phyloP scores from a whole-genome alignment of 2,329 filamentous ascomycete genomes.

The Aspergillus pseudotamarii region DNA sequence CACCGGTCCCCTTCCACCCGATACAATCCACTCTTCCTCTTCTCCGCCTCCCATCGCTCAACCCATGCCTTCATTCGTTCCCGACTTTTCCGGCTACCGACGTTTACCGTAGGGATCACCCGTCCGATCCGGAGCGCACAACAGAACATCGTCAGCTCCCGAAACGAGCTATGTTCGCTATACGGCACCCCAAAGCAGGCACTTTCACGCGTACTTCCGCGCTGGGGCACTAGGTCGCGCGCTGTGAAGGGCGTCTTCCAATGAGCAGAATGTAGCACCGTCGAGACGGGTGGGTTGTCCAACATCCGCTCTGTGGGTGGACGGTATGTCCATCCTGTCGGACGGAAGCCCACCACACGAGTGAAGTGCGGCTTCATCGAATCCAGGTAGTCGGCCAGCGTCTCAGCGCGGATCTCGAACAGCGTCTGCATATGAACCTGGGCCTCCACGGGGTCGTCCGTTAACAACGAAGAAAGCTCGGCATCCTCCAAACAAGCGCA shows the following conservation, averaged over 20 bases:
- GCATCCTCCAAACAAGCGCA: conserved; percentile 83
- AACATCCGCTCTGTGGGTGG: conserved; percentile 66
- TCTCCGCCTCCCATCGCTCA: conserved; percentile 65
- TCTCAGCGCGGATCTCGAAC: conserved; percentile 90
- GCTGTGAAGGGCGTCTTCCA: conserved; percentile 78
- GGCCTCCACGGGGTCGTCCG: conserved; percentile 76
- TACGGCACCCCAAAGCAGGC: conserved; percentile 95
- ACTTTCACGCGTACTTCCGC: conserved; percentile 79
- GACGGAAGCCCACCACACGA: conserved; percentile 85
- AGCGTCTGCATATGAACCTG: conserved; percentile 98
- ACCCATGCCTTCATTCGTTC: conserved; percentile 70
- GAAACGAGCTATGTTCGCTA: conserved; percentile 91
- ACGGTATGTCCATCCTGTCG: conserved; percentile 91
- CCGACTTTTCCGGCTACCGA: conserved; percentile 64
- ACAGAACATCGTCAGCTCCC: conserved; percentile 91
- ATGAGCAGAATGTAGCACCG: conserved; percentile 65
- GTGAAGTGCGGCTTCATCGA: conserved; percentile 79
- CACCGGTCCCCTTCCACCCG: conserved; percentile 36
- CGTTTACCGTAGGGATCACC: conserved; percentile 91
- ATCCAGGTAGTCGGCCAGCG: conserved; percentile 83
- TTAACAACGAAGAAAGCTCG: conserved; percentile 77
- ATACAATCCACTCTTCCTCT: conserved; percentile 64
- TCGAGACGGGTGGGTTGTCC: conserved; percentile 65
- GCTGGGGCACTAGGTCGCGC: conserved; percentile 74
- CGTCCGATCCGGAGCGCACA: conserved; percentile 84